Conservation (phyloP, 192 early-diverging fungal species). For the Backusella australiensis region DNA sequence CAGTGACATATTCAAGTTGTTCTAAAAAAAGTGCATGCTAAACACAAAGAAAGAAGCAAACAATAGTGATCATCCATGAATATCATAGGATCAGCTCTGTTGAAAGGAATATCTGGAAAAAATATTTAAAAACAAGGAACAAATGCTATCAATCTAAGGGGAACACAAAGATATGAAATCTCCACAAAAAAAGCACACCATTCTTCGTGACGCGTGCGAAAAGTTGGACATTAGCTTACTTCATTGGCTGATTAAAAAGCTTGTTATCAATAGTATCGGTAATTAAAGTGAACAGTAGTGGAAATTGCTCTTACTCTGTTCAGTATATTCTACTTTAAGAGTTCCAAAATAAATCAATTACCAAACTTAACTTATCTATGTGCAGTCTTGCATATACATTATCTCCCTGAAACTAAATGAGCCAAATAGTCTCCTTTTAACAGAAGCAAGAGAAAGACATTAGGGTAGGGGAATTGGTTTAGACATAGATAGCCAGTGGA, state of each 20-base stretch:
- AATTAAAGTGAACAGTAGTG: not conserved
- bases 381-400: conserved; percentile 11
- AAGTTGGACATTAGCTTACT: not conserved
- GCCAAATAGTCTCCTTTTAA: conserved; percentile 6
- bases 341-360: not conserved
- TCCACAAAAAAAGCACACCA: conserved; percentile 6
- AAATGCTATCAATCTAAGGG: conserved; percentile 3
- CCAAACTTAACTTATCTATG: conserved; percentile 7
- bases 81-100: not conserved
- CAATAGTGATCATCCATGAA: conserved; percentile 6
- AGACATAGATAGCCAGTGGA: not conserved
- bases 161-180: conserved; percentile 8
- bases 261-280: conserved; percentile 7
- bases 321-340: conserved; percentile 10
- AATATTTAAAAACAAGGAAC: not conserved
- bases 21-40: not conserved
- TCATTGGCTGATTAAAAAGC: conserved; percentile 6
- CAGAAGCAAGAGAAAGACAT: not conserved
- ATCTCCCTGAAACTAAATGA: not conserved
- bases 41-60: conserved; percentile 4
- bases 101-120: conserved; percentile 6
- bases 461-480: not conserved
- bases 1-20: not conserved
- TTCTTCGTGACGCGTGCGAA: conserved; percentile 4
- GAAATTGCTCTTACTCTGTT: not conserved